Percentiles rank a stretch among this genome's conserved stretches.
Evolutionary conservation across 352 stramenopile genomes (phyloP).

Genomic region (Pythium angustatum): DNA sequence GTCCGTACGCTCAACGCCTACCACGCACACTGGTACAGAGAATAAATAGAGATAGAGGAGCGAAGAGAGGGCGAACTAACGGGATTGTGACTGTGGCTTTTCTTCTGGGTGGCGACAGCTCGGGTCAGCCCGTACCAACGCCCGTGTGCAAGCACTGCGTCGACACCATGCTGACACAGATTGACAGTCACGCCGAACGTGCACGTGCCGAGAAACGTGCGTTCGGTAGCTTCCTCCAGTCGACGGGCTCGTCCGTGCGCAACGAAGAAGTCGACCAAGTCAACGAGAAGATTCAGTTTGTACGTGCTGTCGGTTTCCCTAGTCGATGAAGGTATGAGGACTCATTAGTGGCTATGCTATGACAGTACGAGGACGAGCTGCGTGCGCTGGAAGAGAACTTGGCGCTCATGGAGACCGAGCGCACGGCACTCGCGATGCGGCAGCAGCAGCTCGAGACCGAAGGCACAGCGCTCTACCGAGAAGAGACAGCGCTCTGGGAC

Average conservation of each 20-base stretch:
- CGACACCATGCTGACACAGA: conserved; percentile 71
- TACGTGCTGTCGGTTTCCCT: conserved; percentile 37
- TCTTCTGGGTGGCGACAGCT: conserved; percentile 35
- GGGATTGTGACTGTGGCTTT: no score
- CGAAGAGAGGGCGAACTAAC: no score
- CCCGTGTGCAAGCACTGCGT: conserved; percentile 77
- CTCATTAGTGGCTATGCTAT: no score
- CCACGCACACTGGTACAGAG: conserved; percentile 73
- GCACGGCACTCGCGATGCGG: conserved; percentile 46
- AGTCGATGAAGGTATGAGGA: no score
- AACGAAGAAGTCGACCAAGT: conserved; percentile 68
- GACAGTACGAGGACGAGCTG: conserved; percentile 72
- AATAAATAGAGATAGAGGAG: no score
- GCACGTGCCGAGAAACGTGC: conserved; percentile 74
- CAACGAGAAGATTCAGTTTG: conserved; percentile 72
- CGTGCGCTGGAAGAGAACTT: conserved; percentile 59
- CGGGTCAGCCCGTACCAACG: conserved; percentile 57
- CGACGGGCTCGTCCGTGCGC: conserved; percentile 40
- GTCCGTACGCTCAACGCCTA: conserved; percentile 69
- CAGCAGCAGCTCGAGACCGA: conserved; percentile 54
- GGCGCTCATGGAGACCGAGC: conserved; percentile 71
- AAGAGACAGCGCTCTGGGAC: conserved; percentile 60
- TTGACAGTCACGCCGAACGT: conserved; percentile 72
- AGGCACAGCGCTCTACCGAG: conserved; percentile 41
- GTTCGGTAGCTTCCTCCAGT: conserved; percentile 63